Evolutionary conservation across 225 moss, liverwort and hornwort genomes (phyloP).

Genomic region (Marchantia polymorpha): DNA sequence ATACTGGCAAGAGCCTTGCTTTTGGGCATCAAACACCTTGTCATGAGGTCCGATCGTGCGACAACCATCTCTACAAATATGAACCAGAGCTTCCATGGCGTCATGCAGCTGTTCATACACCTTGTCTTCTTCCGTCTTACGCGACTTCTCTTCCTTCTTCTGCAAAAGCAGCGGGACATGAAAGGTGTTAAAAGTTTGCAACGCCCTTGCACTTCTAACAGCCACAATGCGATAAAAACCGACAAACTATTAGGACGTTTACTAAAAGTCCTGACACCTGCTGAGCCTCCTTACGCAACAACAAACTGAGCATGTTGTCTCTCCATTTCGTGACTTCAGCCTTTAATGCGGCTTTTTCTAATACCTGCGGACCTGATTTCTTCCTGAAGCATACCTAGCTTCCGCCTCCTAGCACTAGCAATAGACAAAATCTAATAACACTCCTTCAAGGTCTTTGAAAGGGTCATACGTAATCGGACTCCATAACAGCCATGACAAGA

Average conservation of each 20-base stretch:
- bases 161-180: conserved; percentile 23
- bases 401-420: neutral
- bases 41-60: conserved; percentile 58
- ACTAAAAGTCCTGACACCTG: neutral
- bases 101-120: conserved; percentile 70
- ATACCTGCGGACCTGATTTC: neutral
- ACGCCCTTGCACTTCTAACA: neutral
- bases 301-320: neutral
- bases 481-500: conserved; percentile 64
- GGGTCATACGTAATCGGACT: conserved; percentile 55
- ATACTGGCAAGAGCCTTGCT: conserved; percentile 50
- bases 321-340: neutral
- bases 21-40: conserved; percentile 39
- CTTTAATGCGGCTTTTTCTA: neutral
- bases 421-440: neutral
- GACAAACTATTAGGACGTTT: neutral
- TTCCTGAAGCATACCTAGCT: neutral
- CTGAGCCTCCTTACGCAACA: neutral
- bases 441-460: neutral
- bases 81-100: conserved; percentile 77
- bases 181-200: neutral
- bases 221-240: neutral
- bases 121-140: conserved; percentile 58
- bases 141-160: conserved; percentile 57
- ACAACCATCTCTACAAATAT: conserved; percentile 85